Base-by-base conservation (phyloP, 495 filamentous ascomycete genomes). In the Alectoria sarmentosa region DNA sequence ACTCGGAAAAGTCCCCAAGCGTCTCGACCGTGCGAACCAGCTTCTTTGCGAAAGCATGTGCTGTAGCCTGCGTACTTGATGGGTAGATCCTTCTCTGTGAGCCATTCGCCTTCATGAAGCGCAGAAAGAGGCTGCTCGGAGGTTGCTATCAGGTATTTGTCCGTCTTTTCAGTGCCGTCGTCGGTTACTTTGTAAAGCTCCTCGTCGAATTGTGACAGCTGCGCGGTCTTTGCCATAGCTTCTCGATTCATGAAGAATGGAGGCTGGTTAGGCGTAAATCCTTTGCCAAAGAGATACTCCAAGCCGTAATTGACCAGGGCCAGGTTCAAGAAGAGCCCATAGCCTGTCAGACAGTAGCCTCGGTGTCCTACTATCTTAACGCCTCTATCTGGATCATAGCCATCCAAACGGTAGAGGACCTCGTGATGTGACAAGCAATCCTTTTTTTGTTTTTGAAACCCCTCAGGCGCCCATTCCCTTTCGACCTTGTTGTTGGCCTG, bases 1-100 rank as follows among this genome's bases (percentile, higher is more conserved):
- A 98, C 92, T 70, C 94, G 87, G 82, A 97, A 98, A 67, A 98
- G 90, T 61, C 94, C 94, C 94, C 94, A 98, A 8, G 95, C 93
- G 71, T 98, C 94, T 76, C 90, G 91, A 42, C 94, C 94, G 71
- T 96, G 92, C 26, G 83, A 76, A 56, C 94, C 94, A 41, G 94
- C 94, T 74, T 98, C 94, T 79, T 95, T 92, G 52, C 94, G 84
- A 76, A 96, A 98, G 73, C 91, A 96, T 26, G 94, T 96, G 68
- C 86, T 90, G 79, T 91, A 96, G 11, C 94, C 94, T 8, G 92
- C 94, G 73, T 98, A 93, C 82, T 88, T 91, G 73, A 96, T 88
- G 7, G 92, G 95, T 10, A 98, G 83, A 17, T 97, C 88, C 67
- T 86, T 88, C 41, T 86, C 83, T 65, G 87, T 83, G 32, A 98